phyloP scores from a whole-genome alignment of 495 filamentous ascomycete species.

The Podospora conica region DNA sequence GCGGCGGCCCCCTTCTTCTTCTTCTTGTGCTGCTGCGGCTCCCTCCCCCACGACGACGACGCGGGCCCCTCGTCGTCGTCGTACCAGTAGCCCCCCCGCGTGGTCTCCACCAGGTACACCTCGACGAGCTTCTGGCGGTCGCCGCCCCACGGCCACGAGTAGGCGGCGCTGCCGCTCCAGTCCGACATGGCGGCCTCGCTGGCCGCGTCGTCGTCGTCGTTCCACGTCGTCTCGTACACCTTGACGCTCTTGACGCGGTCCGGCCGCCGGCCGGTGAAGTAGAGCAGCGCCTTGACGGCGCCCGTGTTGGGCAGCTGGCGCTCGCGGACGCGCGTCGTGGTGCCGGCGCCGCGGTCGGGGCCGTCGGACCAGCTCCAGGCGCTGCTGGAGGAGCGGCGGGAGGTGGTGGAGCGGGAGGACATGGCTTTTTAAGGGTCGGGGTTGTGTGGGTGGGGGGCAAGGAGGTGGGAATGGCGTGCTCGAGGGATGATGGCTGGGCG shows the following conservation, averaged over 20 bases:
- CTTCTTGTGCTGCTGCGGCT: not conserved
- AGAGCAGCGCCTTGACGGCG: conserved; percentile 21
- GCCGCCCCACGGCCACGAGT: not conserved
- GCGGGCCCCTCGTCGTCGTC: not conserved
- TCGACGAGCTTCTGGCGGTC: not conserved
- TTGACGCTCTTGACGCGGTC: conserved; percentile 21
- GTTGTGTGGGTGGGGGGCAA: not conserved
- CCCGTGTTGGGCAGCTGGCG: conserved; percentile 15
- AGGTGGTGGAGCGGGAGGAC: conserved; percentile 1
- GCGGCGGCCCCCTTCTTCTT: not conserved
- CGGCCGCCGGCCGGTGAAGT: conserved; percentile 21
- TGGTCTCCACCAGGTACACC: not conserved
- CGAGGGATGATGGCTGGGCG: not conserved
- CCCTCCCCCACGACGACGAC: not conserved
- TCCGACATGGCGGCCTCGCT: conserved; percentile 21
- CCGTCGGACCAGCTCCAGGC: conserved; percentile 1
- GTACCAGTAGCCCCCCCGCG: not conserved
- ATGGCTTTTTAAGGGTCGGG: too few species aligned
- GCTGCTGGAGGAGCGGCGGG: conserved; percentile 14
- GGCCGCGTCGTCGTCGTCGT: conserved; percentile 16
- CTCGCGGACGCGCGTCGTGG: conserved; percentile 12
- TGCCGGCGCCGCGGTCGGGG: conserved; percentile 3
- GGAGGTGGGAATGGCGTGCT: not conserved
- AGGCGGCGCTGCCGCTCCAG: conserved; percentile 8
- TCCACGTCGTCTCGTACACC: conserved; percentile 18